Evolutionary conservation across 2,329 filamentous ascomycete genomes (phyloP).

Genomic region (Fusarium sp.): DNA sequence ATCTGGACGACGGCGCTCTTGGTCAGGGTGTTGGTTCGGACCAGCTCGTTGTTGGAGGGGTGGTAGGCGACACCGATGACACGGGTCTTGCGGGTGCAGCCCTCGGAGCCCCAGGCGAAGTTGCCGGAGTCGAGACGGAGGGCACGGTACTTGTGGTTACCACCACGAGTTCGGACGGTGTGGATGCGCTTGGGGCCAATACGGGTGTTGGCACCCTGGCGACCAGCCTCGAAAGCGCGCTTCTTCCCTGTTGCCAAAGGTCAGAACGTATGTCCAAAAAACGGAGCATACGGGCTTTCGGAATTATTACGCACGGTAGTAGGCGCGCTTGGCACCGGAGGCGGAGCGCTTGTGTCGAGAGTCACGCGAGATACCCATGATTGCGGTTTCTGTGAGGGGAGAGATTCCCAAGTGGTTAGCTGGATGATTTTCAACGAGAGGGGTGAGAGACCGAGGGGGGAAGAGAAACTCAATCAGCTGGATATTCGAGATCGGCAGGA

Average conservation of each 20-base stretch:
- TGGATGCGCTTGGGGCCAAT: constrained; percentile 97
- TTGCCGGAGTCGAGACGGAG: constrained; percentile 99
- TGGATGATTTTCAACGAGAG: not conserved
- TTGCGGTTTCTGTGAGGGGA: constrained; percentile 73
- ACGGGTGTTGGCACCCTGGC: constrained; percentile 99
- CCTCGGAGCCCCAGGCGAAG: constrained; percentile 99
- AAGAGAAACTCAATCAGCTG: constrained; percentile 37
- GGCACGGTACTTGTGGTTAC: constrained; percentile 99
- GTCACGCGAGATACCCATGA: constrained; percentile 99
- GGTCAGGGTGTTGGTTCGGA: constrained; percentile 99
- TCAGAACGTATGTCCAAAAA: constrained; percentile 75
- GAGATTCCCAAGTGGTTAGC: constrained; percentile 40
- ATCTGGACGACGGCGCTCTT: constrained; percentile 98
- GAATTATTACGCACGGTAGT: constrained; percentile 79
- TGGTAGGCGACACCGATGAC: constrained; percentile 99
- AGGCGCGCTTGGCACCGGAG: constrained; percentile 96
- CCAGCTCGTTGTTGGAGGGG: constrained; percentile 99
- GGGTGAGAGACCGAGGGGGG: constrained; percentile 5
- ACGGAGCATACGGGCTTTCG: constrained; percentile 74
- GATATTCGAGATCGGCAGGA: constrained; percentile 36
- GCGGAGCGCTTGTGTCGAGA: constrained; percentile 99
- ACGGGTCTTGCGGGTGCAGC: constrained; percentile 98
- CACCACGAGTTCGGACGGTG: constrained; percentile 95
- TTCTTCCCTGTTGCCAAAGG: constrained; percentile 85
- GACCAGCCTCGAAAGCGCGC: constrained; percentile 99